Percentiles rank a stretch among this genome's conserved stretches.
These are phyloP conservation scores for Gonium pectorale DNA, from an alignment of 139 green algal species.

Conservation along the genomic window DNA sequence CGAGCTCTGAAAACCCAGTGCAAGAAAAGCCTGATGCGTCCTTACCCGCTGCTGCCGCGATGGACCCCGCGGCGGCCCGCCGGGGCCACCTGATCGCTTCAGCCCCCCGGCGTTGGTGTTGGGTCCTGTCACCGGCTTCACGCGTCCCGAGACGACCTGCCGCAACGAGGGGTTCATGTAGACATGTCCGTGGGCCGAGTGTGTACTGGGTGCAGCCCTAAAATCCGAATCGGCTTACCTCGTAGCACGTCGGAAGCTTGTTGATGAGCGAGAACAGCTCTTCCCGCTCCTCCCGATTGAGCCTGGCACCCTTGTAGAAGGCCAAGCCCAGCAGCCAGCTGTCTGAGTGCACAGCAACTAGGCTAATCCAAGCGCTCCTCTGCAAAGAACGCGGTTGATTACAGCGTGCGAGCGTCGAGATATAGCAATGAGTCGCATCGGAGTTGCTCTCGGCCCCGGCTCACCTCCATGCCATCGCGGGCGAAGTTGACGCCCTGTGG, in stretches of 20 bases:
- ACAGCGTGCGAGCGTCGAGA: not conserved
- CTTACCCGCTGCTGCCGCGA: too few relatives aligned
- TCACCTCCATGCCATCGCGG: slow-evolving; percentile 79
- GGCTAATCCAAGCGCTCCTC: slow-evolving; percentile 89
- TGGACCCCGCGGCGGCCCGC: slow-evolving; percentile 5
- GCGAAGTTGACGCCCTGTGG: slow-evolving; percentile 95
- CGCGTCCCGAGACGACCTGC: slow-evolving; percentile 38
- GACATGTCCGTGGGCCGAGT: too few relatives aligned
- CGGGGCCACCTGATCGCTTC: slow-evolving; percentile 24
- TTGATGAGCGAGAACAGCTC: slow-evolving; percentile 93
- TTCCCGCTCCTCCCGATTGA: slow-evolving; percentile 56
- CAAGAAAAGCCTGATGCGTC: too few relatives aligned
- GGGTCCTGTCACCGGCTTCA: not conserved
- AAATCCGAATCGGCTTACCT: slow-evolving; percentile 85
- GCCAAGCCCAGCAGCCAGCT: slow-evolving; percentile 91
- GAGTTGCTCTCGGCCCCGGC: not conserved
- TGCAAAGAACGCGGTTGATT: not conserved
- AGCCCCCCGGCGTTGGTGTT: slow-evolving; percentile 29
- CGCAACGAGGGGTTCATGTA: too few relatives aligned
- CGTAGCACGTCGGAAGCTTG: slow-evolving; percentile 88
- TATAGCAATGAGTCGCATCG: not conserved
- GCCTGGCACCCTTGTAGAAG: slow-evolving; percentile 94
- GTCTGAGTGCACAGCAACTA: slow-evolving; percentile 96
- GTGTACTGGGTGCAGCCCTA: too few relatives aligned
- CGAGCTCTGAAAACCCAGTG: too few relatives aligned